Conservation (phyloP, 2,329 filamentous ascomycete genomes). For the Aspergillus puulaauensis region DNA sequence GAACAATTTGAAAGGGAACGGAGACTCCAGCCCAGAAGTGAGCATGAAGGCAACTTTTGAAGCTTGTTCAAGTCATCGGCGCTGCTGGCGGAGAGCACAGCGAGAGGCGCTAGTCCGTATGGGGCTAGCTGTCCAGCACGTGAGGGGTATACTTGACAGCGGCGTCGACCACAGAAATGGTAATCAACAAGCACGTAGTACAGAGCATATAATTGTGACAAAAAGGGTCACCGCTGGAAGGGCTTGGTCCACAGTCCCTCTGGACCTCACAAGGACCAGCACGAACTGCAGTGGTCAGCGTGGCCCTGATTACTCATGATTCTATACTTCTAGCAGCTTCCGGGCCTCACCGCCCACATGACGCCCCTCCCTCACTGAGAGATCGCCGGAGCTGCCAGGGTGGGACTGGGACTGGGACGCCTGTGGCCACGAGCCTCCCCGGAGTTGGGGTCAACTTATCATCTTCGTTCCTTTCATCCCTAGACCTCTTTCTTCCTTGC, state of each 20-base stretch:
- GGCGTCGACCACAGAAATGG: too few species aligned
- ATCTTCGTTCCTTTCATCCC: not conserved
- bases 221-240: not conserved
- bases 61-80: constrained; percentile 19
- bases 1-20: constrained; percentile 8
- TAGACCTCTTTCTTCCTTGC: not conserved
- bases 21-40: constrained; percentile 14
- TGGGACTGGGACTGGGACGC: not conserved
- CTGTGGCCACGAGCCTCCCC: constrained; percentile 2
- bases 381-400: not conserved
- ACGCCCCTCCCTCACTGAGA: constrained; percentile 7
- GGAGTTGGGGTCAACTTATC: constrained; percentile 5
- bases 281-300: not conserved
- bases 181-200: not conserved
- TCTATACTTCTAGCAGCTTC: constrained; percentile 16
- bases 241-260: not conserved
- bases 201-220: not conserved
- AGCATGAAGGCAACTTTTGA: constrained; percentile 19
- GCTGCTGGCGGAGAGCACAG: constrained; percentile 9
- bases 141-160: constrained; percentile 16
- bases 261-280: not conserved
- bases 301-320: not conserved
- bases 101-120: constrained; percentile 15
- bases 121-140: constrained; percentile 19
- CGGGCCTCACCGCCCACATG: constrained; percentile 17